phyloP scores from a whole-genome alignment of 805 yeast species.

The Spathaspora sp. region DNA sequence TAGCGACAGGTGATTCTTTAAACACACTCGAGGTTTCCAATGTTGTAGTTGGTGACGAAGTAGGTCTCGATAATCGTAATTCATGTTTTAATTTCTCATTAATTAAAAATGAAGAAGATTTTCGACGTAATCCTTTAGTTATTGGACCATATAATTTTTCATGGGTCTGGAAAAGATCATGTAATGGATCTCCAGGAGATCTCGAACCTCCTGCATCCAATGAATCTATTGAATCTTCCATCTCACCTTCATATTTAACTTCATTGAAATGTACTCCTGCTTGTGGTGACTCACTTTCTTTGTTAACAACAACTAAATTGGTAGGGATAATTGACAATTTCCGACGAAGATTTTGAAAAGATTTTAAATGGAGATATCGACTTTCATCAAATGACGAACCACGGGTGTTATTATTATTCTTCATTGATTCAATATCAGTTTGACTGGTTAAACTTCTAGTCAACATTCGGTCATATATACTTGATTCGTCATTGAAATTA shows the following conservation, averaged over 20 bases:
- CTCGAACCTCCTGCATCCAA: not conserved
- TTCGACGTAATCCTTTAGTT: not conserved
- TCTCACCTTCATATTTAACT: slow-evolving; percentile 14
- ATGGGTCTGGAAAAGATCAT: slow-evolving; percentile 28
- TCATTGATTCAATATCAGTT: slow-evolving; percentile 3
- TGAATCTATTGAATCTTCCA: not conserved
- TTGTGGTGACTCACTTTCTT: slow-evolving; percentile 1
- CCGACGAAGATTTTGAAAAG: slow-evolving; percentile 15
- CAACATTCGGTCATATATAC: not conserved
- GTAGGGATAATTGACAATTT: slow-evolving; percentile 29
- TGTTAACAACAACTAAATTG: slow-evolving; percentile 15
- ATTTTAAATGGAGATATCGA: slow-evolving; percentile 1
- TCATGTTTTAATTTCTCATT: slow-evolving; percentile 14
- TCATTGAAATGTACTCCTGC: slow-evolving; percentile 21
- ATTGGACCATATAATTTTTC: slow-evolving; percentile 20
- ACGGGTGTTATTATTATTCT: slow-evolving; percentile 12
- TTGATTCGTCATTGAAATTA: not conserved
- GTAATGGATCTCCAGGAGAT: slow-evolving; percentile 12
- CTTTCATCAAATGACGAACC: slow-evolving; percentile 18
- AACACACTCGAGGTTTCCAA: slow-evolving; percentile 18
- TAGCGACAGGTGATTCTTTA: slow-evolving; percentile 4
- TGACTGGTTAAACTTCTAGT: not conserved
- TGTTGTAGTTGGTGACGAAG: slow-evolving; percentile 19
- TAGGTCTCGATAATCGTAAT: slow-evolving; percentile 8
- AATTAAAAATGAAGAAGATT: slow-evolving; percentile 1